These are phyloP conservation scores for Cadophora sp. DNA, from an alignment of 2,329 filamentous ascomycete genomes.

Conservation along the genomic window DNA sequence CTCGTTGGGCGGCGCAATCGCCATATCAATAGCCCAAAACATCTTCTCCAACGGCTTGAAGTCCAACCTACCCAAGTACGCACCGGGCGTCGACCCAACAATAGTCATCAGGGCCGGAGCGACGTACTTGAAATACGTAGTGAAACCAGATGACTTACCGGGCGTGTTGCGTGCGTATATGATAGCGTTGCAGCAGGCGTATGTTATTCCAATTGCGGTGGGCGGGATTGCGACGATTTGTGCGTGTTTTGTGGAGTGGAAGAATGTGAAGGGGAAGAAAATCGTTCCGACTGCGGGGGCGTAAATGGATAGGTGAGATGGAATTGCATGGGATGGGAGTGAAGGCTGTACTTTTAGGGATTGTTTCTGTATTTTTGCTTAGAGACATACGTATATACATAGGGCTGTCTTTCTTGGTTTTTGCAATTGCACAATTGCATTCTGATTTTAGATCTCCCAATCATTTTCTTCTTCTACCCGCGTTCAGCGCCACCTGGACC, in stretches of 20 bases:
- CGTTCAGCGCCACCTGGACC: no score
- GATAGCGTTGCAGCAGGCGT: constrained; percentile 36
- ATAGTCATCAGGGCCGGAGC: constrained; percentile 52
- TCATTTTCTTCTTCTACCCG: no score
- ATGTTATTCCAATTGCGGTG: constrained; percentile 41
- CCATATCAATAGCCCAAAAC: constrained; percentile 62
- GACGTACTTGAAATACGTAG: constrained; percentile 47
- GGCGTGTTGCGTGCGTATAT: constrained; percentile 52
- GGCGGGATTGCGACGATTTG: constrained; percentile 38
- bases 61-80: constrained; percentile 42
- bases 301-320: no score
- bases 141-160: constrained; percentile 44
- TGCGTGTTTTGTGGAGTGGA: constrained; percentile 43
- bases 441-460: no score
- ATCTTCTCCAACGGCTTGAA: constrained; percentile 47
- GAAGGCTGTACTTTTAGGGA: no score
- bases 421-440: no score
- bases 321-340: no score
- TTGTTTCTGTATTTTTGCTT: no score
- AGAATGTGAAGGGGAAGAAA: constrained; percentile 44
- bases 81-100: constrained; percentile 33
- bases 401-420: no score
- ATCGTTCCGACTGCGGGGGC: constrained; percentile 33
- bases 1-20: constrained; percentile 64
- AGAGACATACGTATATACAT: no score